Percentiles rank a stretch among this genome's conserved stretches.
Evolutionary conservation across 2,329 filamentous ascomycete genomes (phyloP).

Genomic region (Drechmeria coniospora): DNA sequence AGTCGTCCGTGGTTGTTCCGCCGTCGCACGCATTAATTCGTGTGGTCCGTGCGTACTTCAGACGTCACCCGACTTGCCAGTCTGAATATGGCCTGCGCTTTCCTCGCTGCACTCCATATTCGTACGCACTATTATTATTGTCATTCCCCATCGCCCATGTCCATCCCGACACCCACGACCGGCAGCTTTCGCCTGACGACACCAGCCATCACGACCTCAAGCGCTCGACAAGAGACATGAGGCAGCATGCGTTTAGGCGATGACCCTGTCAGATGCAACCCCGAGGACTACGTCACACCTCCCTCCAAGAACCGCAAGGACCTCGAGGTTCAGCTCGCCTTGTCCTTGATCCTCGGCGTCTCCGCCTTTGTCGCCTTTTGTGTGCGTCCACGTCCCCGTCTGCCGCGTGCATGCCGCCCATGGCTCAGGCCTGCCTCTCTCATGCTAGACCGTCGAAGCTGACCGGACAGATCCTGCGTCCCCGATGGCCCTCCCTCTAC

Average conservation of each 20-base stretch:
- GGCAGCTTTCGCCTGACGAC: not conserved
- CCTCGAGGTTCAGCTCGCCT: conserved; percentile 49
- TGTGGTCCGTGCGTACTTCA: too few relatives aligned
- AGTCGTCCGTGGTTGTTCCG: too few relatives aligned
- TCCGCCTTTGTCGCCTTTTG: conserved; percentile 65
- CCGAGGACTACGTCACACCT: conserved; percentile 10
- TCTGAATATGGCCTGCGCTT: too few relatives aligned
- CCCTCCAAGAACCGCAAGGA: conserved; percentile 21
- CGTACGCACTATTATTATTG: too few relatives aligned
- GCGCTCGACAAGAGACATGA: not conserved
- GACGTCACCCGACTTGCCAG: too few relatives aligned
- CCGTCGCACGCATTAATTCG: too few relatives aligned
- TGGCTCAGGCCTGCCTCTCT: too few relatives aligned
- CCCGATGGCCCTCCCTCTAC: conserved; percentile 84
- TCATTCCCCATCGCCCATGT: too few relatives aligned
- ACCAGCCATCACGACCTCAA: not conserved
- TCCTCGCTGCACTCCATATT: too few relatives aligned
- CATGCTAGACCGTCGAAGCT: too few relatives aligned
- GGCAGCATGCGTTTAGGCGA: conserved; percentile 2
- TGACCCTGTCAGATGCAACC: conserved; percentile 9
- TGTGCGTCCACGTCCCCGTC: conserved; percentile 27
- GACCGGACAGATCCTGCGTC: conserved; percentile 56
- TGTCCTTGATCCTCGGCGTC: conserved; percentile 56
- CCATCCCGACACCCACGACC: not conserved
- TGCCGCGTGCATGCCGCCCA: not conserved